phyloP scores from a whole-genome alignment of 2,329 filamentous ascomycete genomes.

The Penicillium sp. region DNA sequence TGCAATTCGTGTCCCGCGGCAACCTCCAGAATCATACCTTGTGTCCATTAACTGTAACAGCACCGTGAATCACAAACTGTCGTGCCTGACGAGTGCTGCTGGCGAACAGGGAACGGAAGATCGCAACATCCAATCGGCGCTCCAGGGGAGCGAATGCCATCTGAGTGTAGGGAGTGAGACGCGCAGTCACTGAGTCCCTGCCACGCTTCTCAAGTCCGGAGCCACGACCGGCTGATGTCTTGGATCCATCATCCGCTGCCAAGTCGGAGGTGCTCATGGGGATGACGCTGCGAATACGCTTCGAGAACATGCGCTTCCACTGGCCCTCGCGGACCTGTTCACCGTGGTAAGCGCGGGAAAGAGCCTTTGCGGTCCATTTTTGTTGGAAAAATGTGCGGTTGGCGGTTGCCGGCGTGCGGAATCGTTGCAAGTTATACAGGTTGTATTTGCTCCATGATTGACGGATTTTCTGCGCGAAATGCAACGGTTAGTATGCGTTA shows the following conservation, averaged over 20 bases:
- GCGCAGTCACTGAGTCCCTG: conserved; percentile 22
- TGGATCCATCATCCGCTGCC: conserved; percentile 75
- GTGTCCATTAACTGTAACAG: conserved; percentile 93
- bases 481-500: conserved; percentile 8
- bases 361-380: conserved; percentile 90
- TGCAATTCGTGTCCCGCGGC: background rate
- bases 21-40: conserved; percentile 58
- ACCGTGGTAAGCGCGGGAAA: conserved; percentile 85
- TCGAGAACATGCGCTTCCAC: conserved; percentile 90
- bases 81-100: conserved; percentile 89
- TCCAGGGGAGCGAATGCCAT: conserved; percentile 94
- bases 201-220: conserved; percentile 57
- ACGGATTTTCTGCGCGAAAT: conserved; percentile 70
- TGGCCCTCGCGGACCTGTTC: conserved; percentile 90
- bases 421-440: conserved; percentile 76
- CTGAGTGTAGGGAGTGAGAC: conserved; percentile 81
- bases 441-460: conserved; percentile 98
- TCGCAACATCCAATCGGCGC: conserved; percentile 85
- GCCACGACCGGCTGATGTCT: conserved; percentile 79
- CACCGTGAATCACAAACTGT: conserved; percentile 90
- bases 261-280: conserved; percentile 81
- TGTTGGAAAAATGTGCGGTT: conserved; percentile 87
- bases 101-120: conserved; percentile 90
- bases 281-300: conserved; percentile 75
- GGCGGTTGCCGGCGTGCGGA: conserved; percentile 46